These are phyloP conservation scores for Dothistroma pini DNA, from an alignment of 2,329 filamentous ascomycete species.

Conservation along the genomic window DNA sequence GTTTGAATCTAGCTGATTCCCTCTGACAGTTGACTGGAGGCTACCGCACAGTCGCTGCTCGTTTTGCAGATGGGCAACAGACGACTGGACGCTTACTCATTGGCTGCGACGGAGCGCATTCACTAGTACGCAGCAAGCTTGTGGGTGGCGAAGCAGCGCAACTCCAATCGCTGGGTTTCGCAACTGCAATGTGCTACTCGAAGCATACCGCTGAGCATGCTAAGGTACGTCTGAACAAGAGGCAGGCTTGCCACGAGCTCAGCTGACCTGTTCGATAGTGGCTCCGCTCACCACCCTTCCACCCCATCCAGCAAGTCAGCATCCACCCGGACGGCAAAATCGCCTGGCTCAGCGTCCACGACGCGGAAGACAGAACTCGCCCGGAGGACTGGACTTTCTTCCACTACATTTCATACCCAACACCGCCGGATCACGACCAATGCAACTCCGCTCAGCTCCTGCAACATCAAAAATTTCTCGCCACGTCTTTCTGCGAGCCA, in stretches of 20 bases:
- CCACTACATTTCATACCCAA: conserved; percentile 14
- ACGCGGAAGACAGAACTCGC: conserved; percentile 6
- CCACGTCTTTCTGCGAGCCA: conserved; percentile 11
- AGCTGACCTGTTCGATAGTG: no score
- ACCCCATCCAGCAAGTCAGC: conserved; percentile 14
- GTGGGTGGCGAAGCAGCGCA: conserved; percentile 9
- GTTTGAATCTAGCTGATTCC: neutral
- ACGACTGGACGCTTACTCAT: conserved; percentile 22
- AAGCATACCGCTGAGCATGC: conserved; percentile 15
- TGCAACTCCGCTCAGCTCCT: conserved; percentile 9
- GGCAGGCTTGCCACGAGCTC: no score
- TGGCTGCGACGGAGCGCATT: conserved; percentile 25
- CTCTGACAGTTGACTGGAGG: conserved; percentile 5
- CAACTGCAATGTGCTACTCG: conserved; percentile 19
- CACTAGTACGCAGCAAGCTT: conserved; percentile 20
- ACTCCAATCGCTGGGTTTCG: conserved; percentile 10
- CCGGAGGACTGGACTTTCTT: conserved; percentile 15
- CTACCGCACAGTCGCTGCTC: conserved; percentile 14
- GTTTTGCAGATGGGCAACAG: conserved; percentile 18
- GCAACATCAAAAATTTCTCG: conserved; percentile 3
- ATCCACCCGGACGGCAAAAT: conserved; percentile 11
- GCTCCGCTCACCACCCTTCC: conserved; percentile 11
- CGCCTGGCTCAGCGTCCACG: conserved; percentile 11
- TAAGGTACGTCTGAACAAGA: no score
- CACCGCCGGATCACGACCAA: conserved; percentile 8